A percentile compares a stretch with the other conserved stretches of the same genome.
Conservation (phyloP, 2,329 filamentous ascomycete species). For the Nemania sp. region DNA sequence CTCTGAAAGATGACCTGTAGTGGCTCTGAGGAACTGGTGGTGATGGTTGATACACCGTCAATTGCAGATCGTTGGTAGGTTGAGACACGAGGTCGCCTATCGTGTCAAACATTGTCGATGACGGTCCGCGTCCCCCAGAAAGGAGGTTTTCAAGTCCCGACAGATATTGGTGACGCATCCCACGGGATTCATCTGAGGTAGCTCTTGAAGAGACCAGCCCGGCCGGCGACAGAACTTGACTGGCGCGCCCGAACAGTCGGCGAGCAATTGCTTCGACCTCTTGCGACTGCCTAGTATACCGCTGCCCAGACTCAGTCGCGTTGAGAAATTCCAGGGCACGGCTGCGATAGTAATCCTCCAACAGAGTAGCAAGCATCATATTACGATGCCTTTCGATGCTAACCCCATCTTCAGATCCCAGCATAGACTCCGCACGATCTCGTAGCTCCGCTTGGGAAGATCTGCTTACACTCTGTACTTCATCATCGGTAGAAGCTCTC, state of each 20-base stretch:
- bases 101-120: conserved; percentile 25
- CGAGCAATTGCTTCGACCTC: conserved; percentile 34
- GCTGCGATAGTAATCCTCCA: conserved; percentile 39
- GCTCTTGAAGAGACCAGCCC: conserved; percentile 22
- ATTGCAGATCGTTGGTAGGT: conserved; percentile 31
- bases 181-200: conserved; percentile 26
- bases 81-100: conserved; percentile 32
- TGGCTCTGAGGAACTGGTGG: conserved; percentile 28
- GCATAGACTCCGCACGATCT: conserved; percentile 13
- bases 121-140: conserved; percentile 24
- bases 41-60: conserved; percentile 25
- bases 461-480: conserved; percentile 27
- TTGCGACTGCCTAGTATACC: conserved; percentile 34
- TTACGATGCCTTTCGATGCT: conserved; percentile 37
- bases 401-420: conserved; percentile 23
- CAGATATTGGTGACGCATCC: conserved; percentile 36
- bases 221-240: conserved; percentile 31
- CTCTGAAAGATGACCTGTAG: conserved; percentile 36
- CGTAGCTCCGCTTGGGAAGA: conserved; percentile 13
- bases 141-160: conserved; percentile 35
- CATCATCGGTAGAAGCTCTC: conserved; percentile 22
- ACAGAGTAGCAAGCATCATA: conserved; percentile 39
- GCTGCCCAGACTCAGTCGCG: conserved; percentile 29
- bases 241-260: conserved; percentile 33
- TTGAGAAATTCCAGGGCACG: conserved; percentile 38